Conservation (phyloP, 371 early-diverging fungal species). For the Actinomortierella wolfii region DNA sequence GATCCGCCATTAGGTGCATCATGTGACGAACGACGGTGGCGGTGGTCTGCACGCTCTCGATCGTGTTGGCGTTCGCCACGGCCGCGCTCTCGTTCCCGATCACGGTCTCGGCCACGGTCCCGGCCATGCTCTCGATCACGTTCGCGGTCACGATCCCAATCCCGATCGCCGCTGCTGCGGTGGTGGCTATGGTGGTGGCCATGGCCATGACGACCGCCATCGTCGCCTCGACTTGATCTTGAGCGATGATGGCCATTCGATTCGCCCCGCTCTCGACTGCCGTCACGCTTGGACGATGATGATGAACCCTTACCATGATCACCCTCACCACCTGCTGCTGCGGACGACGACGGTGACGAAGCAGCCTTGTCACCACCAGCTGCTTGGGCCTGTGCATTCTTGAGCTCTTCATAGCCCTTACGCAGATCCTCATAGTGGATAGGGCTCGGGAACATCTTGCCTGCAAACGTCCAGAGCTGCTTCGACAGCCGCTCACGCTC, state of each 20-base stretch:
- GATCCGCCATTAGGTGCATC: too few relatives aligned
- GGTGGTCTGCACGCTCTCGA: constrained; percentile 21
- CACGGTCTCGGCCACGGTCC: constrained; percentile 12
- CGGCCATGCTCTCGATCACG: background rate
- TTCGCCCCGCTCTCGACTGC: background rate
- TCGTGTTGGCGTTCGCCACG: constrained; percentile 4
- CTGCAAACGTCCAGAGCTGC: constrained; percentile 45
- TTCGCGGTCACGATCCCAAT: background rate
- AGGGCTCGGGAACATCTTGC: constrained; percentile 41
- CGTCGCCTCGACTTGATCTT: constrained; percentile 3
- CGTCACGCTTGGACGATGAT: constrained; percentile 18
- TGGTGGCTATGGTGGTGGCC: constrained; percentile 2
- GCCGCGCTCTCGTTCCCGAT: constrained; percentile 19
- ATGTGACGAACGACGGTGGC: constrained; percentile 28
- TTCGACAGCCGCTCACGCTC: constrained; percentile 40
- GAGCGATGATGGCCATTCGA: constrained; percentile 18
- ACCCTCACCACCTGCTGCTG: constrained; percentile 14
- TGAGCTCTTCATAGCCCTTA: constrained; percentile 38
- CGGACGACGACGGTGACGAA: constrained; percentile 21
- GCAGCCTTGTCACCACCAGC: constrained; percentile 9
- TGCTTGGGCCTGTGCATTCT: constrained; percentile 27
- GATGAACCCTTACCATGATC: constrained; percentile 13
- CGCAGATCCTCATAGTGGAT: constrained; percentile 41
- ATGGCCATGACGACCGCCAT: too few relatives aligned
- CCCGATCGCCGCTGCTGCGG: background rate